Percentiles rank a stretch among this genome's conserved stretches.
Evolutionary conservation across 768 basidiomycete species (phyloP).

Genomic region (Russula vinacea): DNA sequence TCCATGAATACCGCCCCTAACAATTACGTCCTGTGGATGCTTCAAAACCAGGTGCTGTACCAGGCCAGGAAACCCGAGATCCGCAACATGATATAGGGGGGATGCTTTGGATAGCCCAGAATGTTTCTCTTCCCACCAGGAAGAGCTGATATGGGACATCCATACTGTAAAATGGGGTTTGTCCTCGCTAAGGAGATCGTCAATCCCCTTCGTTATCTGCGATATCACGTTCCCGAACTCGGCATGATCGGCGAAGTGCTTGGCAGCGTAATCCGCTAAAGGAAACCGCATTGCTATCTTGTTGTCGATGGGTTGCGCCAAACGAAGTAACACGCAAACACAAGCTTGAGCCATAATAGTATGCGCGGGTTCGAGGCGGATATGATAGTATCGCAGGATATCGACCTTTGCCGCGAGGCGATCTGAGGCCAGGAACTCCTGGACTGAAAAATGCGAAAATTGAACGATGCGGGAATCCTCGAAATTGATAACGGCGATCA

Average conservation of each 20-base stretch:
- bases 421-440: not conserved
- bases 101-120: not conserved
- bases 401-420: not conserved
- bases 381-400: not conserved
- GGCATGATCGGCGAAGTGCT: conserved; percentile 3
- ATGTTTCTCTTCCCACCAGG: conserved; percentile 3
- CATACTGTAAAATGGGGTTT: not conserved
- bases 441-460: not conserved
- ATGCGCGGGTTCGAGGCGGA: not conserved
- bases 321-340: not conserved
- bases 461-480: not conserved
- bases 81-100: not conserved
- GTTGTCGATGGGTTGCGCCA: not conserved
- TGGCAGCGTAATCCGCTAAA: conserved; percentile 1
- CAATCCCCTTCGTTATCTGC: not conserved
- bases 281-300: not conserved
- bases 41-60: not conserved
- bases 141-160: not conserved
- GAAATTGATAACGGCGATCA: too few species aligned
- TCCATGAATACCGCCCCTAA: not conserved
- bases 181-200: not conserved
- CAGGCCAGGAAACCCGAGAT: not conserved
- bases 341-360: not conserved
- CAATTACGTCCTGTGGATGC: not conserved
- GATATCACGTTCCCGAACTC: conserved; percentile 4